These are phyloP conservation scores for Tulasnella sp. DNA, from an alignment of 768 basidiomycete species.

Conservation along the genomic window DNA sequence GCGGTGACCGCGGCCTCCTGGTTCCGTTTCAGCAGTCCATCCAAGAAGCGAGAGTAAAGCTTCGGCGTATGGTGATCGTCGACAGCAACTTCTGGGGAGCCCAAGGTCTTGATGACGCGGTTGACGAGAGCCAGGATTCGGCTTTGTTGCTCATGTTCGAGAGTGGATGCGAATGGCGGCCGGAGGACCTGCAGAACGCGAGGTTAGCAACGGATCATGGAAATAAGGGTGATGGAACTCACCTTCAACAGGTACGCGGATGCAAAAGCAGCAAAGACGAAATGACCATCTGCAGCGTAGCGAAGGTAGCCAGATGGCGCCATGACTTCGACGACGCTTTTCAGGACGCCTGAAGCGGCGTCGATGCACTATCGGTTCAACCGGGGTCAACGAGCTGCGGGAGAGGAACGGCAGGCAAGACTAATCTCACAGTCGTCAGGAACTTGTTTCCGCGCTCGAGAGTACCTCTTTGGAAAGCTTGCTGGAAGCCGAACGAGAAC, in stretches of 20 bases:
- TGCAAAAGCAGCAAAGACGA: constrained; percentile 78
- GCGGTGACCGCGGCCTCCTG: no score
- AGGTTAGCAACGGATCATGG: not conserved
- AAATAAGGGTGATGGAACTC: constrained; percentile 37
- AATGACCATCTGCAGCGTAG: constrained; percentile 79
- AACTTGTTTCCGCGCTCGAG: constrained; percentile 64
- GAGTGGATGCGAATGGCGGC: constrained; percentile 69
- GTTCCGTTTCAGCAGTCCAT: constrained; percentile 57
- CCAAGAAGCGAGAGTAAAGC: constrained; percentile 78
- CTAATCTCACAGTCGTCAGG: constrained; percentile 63
- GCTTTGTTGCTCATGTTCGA: constrained; percentile 65
- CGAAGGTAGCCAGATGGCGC: constrained; percentile 76
- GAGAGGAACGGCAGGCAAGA: not conserved
- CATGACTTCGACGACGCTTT: constrained; percentile 64
- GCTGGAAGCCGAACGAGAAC: constrained; percentile 86
- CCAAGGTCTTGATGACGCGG: constrained; percentile 70
- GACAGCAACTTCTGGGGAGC: constrained; percentile 72
- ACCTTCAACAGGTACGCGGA: constrained; percentile 84
- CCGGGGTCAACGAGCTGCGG: not conserved
- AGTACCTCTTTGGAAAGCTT: constrained; percentile 73
- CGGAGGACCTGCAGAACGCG: constrained; percentile 58
- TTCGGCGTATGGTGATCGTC: constrained; percentile 82
- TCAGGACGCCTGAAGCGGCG: constrained; percentile 68
- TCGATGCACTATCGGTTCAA: constrained; percentile 64
- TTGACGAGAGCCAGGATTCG: constrained; percentile 75